A percentile compares a stretch with the other conserved stretches of the same genome.
Conservation (phyloP, 75 land plant genomes). For the Pinus albicaulis region DNA sequence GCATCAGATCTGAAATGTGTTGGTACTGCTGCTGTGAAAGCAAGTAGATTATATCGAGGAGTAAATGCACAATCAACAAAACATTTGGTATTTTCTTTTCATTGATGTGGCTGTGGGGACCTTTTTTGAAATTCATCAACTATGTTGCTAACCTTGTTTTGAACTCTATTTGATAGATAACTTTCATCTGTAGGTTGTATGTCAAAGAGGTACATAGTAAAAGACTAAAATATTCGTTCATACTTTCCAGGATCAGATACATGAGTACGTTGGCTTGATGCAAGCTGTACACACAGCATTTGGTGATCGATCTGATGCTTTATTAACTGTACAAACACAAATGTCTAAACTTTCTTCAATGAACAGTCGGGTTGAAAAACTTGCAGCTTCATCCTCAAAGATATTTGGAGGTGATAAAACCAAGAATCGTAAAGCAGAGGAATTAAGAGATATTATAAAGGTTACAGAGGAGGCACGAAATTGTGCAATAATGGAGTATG, state of each 20-base stretch:
- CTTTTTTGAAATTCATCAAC: background rate
- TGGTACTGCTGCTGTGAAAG: constrained; percentile 35
- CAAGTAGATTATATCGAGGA: constrained; percentile 20
- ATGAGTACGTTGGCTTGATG: constrained; percentile 49
- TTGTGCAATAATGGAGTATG: constrained; percentile 37
- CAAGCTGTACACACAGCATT: constrained; percentile 48
- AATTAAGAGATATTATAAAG: constrained; percentile 34
- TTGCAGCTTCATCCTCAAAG: constrained; percentile 32
- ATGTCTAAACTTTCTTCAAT: constrained; percentile 31
- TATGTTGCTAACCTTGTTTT: background rate
- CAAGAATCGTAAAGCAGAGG: constrained; percentile 37
- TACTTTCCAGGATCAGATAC: constrained; percentile 38
- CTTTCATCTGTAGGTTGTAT: background rate
- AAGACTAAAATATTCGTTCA: background rate
- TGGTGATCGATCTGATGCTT: constrained; percentile 39
- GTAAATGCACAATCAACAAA: constrained; percentile 25
- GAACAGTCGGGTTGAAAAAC: constrained; percentile 33
- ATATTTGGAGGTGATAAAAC: constrained; percentile 46
- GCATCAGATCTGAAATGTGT: constrained; percentile 21
- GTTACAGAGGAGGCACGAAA: constrained; percentile 37
- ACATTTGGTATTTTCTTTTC: constrained; percentile 14
- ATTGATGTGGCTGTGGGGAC: background rate
- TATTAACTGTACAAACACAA: constrained; percentile 45
- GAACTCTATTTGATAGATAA: background rate
- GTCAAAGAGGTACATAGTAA: background rate